Evolutionary conservation across 345 rosid species (phyloP).

Genomic region (Moricandia arvensis): DNA sequence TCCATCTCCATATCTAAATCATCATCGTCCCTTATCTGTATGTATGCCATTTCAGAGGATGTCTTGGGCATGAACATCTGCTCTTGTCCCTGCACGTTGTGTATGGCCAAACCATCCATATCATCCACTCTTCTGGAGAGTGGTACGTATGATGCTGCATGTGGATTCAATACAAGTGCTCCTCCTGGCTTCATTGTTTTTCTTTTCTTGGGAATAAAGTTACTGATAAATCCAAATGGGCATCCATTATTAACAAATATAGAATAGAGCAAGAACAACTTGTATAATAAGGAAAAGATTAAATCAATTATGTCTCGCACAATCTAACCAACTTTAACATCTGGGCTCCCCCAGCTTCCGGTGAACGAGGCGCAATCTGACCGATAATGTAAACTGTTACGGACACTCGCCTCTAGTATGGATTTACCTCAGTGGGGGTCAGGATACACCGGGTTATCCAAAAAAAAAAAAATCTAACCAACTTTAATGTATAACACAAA

Average conservation of each 20-base stretch:
- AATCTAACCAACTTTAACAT: background rate
- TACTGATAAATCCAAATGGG: background rate
- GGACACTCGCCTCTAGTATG: too few relatives aligned
- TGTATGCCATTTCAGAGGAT: conserved; percentile 37
- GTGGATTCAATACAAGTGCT: conserved; percentile 72
- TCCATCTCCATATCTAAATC: conserved; percentile 57
- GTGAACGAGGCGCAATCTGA: too few relatives aligned
- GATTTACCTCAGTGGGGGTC: too few relatives aligned
- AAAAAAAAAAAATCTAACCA: too few relatives aligned
- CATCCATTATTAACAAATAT: background rate
- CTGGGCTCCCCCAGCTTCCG: too few relatives aligned
- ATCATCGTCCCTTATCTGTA: conserved; percentile 60
- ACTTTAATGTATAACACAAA: background rate
- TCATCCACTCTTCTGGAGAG: conserved; percentile 55
- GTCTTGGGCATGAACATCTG: conserved; percentile 35
- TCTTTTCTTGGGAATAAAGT: conserved; percentile 1
- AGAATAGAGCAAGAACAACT: background rate
- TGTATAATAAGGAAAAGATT: background rate
- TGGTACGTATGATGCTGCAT: conserved; percentile 77
- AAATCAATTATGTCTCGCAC: background rate
- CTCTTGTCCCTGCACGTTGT: conserved; percentile 13
- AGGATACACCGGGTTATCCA: too few relatives aligned
- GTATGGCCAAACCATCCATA: conserved; percentile 29
- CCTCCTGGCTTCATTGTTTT: conserved; percentile 60
- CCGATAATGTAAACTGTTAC: too few relatives aligned